Conservation (phyloP, 2,329 filamentous ascomycete species). For the Phaeosphaeria sp. region DNA sequence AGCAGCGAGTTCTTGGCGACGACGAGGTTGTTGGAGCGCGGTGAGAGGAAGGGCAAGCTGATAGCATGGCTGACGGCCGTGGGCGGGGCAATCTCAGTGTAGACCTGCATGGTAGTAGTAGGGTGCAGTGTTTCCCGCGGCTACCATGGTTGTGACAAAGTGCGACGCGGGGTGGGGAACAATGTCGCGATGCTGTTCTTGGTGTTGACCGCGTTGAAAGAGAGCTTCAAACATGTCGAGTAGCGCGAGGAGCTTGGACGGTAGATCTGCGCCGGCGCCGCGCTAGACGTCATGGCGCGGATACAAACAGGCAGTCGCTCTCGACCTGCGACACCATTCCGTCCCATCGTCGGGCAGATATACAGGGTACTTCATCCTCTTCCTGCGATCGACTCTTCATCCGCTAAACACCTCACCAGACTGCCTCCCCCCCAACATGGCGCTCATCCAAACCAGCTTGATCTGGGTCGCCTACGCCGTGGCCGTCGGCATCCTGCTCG, state of each 20-base stretch:
- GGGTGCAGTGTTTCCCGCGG: slow-evolving; percentile 3
- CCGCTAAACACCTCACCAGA: neutral
- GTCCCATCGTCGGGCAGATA: neutral
- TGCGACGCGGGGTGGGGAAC: slow-evolving; percentile 1
- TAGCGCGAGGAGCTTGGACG: slow-evolving; percentile 17
- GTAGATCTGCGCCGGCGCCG: slow-evolving; percentile 21
- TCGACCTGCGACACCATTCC: neutral
- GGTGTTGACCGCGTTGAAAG: slow-evolving; percentile 27
- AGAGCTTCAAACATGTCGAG: neutral
- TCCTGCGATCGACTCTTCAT: neutral
- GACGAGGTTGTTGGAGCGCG: slow-evolving; percentile 81
- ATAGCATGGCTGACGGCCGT: slow-evolving; percentile 93
- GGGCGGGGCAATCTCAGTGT: slow-evolving; percentile 92
- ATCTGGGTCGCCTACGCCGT: slow-evolving; percentile 96
- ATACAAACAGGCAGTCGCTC: slow-evolving; percentile 6
- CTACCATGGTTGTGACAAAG: slow-evolving; percentile 21
- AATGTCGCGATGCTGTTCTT: slow-evolving; percentile 12
- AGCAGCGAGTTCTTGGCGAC: slow-evolving; percentile 92
- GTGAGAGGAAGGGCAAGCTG: slow-evolving; percentile 75
- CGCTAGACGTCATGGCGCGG: slow-evolving; percentile 7
- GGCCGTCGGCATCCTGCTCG: slow-evolving; percentile 76
- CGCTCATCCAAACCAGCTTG: slow-evolving; percentile 81
- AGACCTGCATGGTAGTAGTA: slow-evolving; percentile 80
- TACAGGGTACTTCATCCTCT: neutral
- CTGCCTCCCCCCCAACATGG: slow-evolving; percentile 53